Evolutionary conservation across 2,329 filamentous ascomycete species (phyloP).

Genomic region (Dactylellina leptospora): DNA sequence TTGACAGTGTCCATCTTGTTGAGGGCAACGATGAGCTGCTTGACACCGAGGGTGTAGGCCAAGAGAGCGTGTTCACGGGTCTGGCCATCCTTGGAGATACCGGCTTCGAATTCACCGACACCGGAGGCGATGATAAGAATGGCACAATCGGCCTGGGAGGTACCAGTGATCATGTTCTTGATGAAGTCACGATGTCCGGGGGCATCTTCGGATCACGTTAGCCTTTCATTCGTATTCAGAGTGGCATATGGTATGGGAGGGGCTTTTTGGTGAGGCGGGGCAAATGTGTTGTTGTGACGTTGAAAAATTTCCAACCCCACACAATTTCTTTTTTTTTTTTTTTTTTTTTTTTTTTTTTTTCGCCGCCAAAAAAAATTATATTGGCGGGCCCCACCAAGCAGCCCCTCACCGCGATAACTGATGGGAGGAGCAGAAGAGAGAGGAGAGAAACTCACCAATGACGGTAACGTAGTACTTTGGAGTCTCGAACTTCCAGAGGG

Average conservation of each 20-base stretch:
- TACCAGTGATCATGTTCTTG: constrained; percentile 99
- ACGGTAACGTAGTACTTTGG: constrained; percentile 97
- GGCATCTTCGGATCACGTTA: constrained; percentile 71
- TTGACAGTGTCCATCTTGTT: constrained; percentile 99
- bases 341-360: constrained; percentile 9
- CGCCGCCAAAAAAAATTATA: constrained; percentile 5
- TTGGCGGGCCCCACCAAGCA: constrained; percentile 17
- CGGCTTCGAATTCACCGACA: constrained; percentile 99
- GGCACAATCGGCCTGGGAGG: constrained; percentile 99
- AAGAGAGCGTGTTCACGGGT: constrained; percentile 99
- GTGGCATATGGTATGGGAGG: too few relatives aligned
- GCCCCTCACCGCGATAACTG: not conserved
- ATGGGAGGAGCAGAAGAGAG: constrained; percentile 4
- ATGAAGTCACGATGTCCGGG: constrained; percentile 99
- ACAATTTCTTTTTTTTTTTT: constrained; percentile 11
- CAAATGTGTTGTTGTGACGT: constrained; percentile 44
- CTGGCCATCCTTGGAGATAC: constrained; percentile 99
- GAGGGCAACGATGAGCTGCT: constrained; percentile 99
- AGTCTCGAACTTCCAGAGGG: constrained; percentile 99
- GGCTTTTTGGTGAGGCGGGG: not conserved
- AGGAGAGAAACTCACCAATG: constrained; percentile 73
- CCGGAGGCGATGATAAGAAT: constrained; percentile 99
- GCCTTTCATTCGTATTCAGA: too few relatives aligned
- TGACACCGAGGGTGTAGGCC: constrained; percentile 99
- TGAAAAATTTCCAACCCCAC: constrained; percentile 42